A percentile compares a stretch with the other conserved stretches of the same genome.
These are phyloP conservation scores for Coemansia sp. DNA, from an alignment of 192 early-diverging fungal genomes.

Conservation along the genomic window DNA sequence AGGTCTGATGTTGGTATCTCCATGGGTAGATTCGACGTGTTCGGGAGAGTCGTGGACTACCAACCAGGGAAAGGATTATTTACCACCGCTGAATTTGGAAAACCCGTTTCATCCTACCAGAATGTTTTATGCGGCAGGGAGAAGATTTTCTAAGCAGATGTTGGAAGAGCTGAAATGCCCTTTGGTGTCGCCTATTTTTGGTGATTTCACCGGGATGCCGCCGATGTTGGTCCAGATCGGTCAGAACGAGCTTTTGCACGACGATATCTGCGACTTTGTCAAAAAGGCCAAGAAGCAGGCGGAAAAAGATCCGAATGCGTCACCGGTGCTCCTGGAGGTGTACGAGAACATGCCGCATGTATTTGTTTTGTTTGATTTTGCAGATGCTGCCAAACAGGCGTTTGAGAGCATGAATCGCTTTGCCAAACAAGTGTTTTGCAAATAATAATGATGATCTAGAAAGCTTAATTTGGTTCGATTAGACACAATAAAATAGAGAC, in stretches of 20 bases:
- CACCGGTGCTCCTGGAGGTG: slow-evolving; percentile 11
- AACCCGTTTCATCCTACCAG: slow-evolving; percentile 48
- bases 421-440: not conserved
- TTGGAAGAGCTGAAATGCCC: slow-evolving; percentile 38
- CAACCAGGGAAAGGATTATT: slow-evolving; percentile 33
- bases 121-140: slow-evolving; percentile 44
- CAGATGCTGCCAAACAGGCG: slow-evolving; percentile 26
- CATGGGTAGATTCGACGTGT: slow-evolving; percentile 52
- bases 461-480: no score
- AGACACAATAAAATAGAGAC: not conserved
- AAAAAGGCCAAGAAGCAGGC: slow-evolving; percentile 21
- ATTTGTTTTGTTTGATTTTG: slow-evolving; percentile 45
- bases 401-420: slow-evolving; percentile 33
- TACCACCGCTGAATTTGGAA: slow-evolving; percentile 22
- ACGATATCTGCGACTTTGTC: slow-evolving; percentile 38
- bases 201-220: slow-evolving; percentile 32
- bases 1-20: slow-evolving; percentile 30
- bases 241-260: slow-evolving; percentile 41
- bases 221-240: slow-evolving; percentile 52
- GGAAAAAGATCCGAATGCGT: not conserved
- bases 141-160: slow-evolving; percentile 22
- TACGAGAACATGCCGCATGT: slow-evolving; percentile 50
- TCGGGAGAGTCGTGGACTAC: slow-evolving; percentile 33
- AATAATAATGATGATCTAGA: no score
- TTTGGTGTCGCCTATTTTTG: slow-evolving; percentile 44